These are phyloP conservation scores for Clitopilus hobsonii DNA, from an alignment of 768 basidiomycete species.

Conservation along the genomic window DNA sequence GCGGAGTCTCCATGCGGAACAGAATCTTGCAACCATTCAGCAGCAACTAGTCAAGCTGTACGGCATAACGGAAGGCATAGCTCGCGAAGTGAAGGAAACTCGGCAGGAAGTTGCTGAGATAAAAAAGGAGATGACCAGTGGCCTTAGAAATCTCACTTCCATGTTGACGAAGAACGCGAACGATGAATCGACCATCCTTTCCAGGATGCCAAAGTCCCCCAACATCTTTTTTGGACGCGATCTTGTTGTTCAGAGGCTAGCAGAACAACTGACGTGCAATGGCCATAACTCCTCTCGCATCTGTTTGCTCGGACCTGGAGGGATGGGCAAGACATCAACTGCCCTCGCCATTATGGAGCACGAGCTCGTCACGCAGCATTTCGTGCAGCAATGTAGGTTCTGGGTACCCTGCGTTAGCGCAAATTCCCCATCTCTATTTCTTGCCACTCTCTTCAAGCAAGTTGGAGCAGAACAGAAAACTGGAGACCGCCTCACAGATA, in stretches of 20 bases:
- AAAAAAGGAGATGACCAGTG: background rate
- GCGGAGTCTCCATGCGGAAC: background rate
- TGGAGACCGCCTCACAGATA: slow-evolving; percentile 12
- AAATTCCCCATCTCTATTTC: slow-evolving; percentile 15
- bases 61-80: background rate
- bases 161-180: background rate
- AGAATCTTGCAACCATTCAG: background rate
- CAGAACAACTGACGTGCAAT: background rate
- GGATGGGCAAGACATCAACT: slow-evolving; percentile 36
- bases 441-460: slow-evolving; percentile 17
- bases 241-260: background rate
- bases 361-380: slow-evolving; percentile 13
- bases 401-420: slow-evolving; percentile 31
- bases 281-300: slow-evolving; percentile 2
- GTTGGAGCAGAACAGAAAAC: slow-evolving; percentile 16
- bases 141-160: background rate
- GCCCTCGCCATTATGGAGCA: slow-evolving; percentile 27
- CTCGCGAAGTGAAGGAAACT: background rate
- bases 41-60: background rate
- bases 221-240: slow-evolving; percentile 1
- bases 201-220: background rate
- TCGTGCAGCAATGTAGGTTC: slow-evolving; percentile 16
- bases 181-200: background rate
- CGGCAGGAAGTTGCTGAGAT: background rate
- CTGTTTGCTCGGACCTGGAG: slow-evolving; percentile 24